Percentiles rank a stretch among this genome's conserved stretches.
These are phyloP conservation scores for Asclepias syriaca DNA, from an alignment of 257 asterid species.

Conservation along the genomic window DNA sequence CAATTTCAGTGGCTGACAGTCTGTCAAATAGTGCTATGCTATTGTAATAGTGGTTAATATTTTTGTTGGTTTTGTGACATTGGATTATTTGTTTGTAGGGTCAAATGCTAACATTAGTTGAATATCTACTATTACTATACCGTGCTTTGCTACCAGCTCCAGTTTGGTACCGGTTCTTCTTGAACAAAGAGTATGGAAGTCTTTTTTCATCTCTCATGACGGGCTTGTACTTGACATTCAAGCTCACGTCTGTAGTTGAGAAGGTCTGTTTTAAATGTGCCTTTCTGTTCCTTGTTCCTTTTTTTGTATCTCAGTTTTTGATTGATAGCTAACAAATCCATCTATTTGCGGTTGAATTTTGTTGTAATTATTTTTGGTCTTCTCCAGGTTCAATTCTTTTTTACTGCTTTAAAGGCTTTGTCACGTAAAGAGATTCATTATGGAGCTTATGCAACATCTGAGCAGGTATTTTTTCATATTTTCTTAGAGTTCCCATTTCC, in stretches of 20 bases:
- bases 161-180: constrained; percentile 90
- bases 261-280: constrained; percentile 45
- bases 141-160: constrained; percentile 90
- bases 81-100: constrained; percentile 41
- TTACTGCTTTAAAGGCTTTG: constrained; percentile 63
- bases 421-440: constrained; percentile 69
- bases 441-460: constrained; percentile 83
- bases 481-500: constrained; percentile 2
- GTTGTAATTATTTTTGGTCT: constrained; percentile 8
- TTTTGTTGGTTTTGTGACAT: constrained; percentile 15
- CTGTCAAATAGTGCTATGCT: not conserved
- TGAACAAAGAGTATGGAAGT: constrained; percentile 92
- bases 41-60: constrained; percentile 2
- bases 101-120: constrained; percentile 77
- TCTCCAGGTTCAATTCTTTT: constrained; percentile 60
- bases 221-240: constrained; percentile 81
- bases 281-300: constrained; percentile 11
- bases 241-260: constrained; percentile 89
- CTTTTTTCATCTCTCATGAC: constrained; percentile 84
- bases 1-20: not conserved
- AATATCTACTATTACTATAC: constrained; percentile 67
- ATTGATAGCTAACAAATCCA: not conserved
- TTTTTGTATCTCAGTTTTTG: constrained; percentile 5
- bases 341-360: not conserved
- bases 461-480: constrained; percentile 47